Evolutionary conservation across 352 stramenopile genomes (phyloP).

Genomic region (Phytophthora sp.): DNA sequence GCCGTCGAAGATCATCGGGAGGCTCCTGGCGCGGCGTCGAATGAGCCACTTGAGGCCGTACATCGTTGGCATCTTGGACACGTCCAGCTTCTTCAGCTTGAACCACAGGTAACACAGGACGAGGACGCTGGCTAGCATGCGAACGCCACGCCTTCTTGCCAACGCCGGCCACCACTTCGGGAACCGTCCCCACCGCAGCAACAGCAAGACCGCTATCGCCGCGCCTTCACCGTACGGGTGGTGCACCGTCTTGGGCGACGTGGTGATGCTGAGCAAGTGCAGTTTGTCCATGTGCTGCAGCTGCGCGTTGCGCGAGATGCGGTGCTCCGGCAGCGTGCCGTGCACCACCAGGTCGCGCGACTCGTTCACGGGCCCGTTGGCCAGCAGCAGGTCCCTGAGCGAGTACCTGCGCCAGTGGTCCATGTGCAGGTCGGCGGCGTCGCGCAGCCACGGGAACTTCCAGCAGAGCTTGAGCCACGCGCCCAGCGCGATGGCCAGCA

Average conservation of each 20-base stretch:
- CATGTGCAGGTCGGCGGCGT: constrained; percentile 60
- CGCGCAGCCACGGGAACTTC: constrained; percentile 48
- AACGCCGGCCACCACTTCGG: constrained; percentile 27
- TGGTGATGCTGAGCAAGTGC: constrained; percentile 76
- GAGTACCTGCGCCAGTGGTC: constrained; percentile 53
- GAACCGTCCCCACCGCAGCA: constrained; percentile 31
- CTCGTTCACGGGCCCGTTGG: constrained; percentile 38
- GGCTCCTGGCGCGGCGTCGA: constrained; percentile 43
- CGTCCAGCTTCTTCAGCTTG: constrained; percentile 57
- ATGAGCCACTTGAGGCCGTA: constrained; percentile 72
- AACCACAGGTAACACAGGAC: constrained; percentile 34
- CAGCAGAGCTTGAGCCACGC: constrained; percentile 49
- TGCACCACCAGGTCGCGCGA: constrained; percentile 58
- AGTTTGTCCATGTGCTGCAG: constrained; percentile 68
- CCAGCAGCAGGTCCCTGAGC: constrained; percentile 38
- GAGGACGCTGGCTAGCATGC: constrained; percentile 17
- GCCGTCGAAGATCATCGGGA: constrained; percentile 68
- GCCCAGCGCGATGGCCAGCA: constrained; percentile 41
- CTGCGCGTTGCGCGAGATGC: constrained; percentile 54
- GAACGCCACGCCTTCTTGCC: constrained; percentile 6
- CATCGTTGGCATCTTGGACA: constrained; percentile 69
- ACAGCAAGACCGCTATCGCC: constrained; percentile 14
- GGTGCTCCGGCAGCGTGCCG: constrained; percentile 50
- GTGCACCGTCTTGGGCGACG: constrained; percentile 53
- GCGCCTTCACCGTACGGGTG: constrained; percentile 39